These are phyloP conservation scores for Selenicereus undatus DNA, from an alignment of 148 eudicot genomes.

Conservation along the genomic window DNA sequence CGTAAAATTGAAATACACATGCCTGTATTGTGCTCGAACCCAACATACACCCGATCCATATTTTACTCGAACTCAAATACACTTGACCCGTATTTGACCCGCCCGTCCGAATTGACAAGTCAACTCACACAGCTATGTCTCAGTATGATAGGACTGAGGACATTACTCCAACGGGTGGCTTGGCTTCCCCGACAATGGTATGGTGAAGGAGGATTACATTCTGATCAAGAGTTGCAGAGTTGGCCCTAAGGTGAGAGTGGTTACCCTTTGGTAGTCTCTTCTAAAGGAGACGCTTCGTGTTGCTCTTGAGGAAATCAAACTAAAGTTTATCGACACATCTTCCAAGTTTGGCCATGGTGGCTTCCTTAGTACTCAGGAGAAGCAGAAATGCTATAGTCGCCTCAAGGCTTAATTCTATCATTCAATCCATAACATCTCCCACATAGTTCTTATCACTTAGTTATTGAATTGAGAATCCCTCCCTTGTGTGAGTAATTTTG, in stretches of 20 bases:
- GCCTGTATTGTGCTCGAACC: too few relatives aligned
- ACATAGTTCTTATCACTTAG: background rate
- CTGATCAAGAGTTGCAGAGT: conserved; percentile 81
- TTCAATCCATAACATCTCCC: background rate
- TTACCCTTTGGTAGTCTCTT: conserved; percentile 75
- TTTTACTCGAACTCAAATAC: too few relatives aligned
- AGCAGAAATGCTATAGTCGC: conserved; percentile 56
- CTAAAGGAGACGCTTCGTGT: conserved; percentile 73
- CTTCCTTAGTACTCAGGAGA: conserved; percentile 78
- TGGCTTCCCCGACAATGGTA: conserved; percentile 73
- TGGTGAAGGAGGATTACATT: conserved; percentile 80
- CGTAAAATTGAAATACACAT: too few relatives aligned
- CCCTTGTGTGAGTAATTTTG: conserved; percentile 17
- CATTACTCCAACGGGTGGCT: conserved; percentile 84
- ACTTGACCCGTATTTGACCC: too few relatives aligned
- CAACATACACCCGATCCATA: too few relatives aligned
- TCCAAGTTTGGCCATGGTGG: conserved; percentile 95
- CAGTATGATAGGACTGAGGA: conserved; percentile 86
- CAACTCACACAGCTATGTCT: conserved; percentile 52
- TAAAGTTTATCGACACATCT: conserved; percentile 86
- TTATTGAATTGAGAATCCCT: background rate
- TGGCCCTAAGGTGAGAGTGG: conserved; percentile 88
- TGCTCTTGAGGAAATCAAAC: conserved; percentile 71
- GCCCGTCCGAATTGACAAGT: too few relatives aligned
- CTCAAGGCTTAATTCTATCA: conserved; percentile 41